Percentiles rank a stretch among this genome's conserved stretches.
These are phyloP conservation scores for Kodamaea derodonti DNA, from an alignment of 1,139 yeast genomes.

Conservation along the genomic window DNA sequence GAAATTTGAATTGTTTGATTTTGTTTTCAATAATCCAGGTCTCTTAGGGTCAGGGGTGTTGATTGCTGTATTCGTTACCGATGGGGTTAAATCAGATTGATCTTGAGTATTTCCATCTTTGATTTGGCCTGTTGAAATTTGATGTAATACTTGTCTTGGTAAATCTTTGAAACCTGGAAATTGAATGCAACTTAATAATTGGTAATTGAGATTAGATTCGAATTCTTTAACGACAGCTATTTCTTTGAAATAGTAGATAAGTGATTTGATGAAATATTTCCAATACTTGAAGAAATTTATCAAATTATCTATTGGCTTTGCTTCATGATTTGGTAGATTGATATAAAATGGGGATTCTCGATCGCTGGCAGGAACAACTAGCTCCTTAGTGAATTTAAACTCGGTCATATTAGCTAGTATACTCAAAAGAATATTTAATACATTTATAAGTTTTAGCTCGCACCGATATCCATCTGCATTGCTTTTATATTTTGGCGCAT, in stretches of 20 bases:
- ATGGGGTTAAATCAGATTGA: slow-evolving; percentile 2
- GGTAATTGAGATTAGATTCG: slow-evolving; percentile 60
- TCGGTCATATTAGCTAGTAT: slow-evolving; percentile 7
- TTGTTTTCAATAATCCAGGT: slow-evolving; percentile 33
- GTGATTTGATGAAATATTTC: slow-evolving; percentile 64
- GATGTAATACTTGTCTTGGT: slow-evolving; percentile 19
- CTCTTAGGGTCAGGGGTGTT: slow-evolving; percentile 14
- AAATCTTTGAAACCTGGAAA: slow-evolving; percentile 47
- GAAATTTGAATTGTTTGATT: slow-evolving; percentile 25
- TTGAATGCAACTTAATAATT: slow-evolving; percentile 57
- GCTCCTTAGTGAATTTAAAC: slow-evolving; percentile 23
- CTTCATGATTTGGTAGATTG: slow-evolving; percentile 37
- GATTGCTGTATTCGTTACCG: slow-evolving; percentile 5
- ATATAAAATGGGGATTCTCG: slow-evolving; percentile 37
- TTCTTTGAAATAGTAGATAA: slow-evolving; percentile 60
- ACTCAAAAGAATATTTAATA: too few species aligned
- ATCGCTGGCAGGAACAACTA: slow-evolving; percentile 34
- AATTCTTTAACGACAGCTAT: slow-evolving; percentile 64
- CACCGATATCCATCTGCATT: too few species aligned
- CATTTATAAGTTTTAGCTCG: too few species aligned
- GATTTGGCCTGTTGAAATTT: slow-evolving; percentile 3
- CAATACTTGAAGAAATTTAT: slow-evolving; percentile 62
- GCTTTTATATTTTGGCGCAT: too few species aligned
- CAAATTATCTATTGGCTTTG: slow-evolving; percentile 49
- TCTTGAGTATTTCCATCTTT: background rate